Conservation (phyloP, 2,329 filamentous ascomycete species). For the Cadophora malorum region DNA sequence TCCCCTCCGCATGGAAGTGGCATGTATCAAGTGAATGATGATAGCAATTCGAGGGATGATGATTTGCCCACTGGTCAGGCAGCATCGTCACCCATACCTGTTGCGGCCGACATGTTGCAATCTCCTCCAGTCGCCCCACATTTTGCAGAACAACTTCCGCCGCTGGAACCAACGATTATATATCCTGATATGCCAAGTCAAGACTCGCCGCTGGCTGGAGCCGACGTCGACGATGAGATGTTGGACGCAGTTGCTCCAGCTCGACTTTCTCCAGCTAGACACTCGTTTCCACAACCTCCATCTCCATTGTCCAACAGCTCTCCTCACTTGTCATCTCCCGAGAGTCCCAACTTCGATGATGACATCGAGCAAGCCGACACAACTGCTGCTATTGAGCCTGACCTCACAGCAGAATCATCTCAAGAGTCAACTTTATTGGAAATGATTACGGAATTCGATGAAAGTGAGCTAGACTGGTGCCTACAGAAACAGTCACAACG, state of each 20-base stretch:
- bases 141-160: neutral
- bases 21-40: neutral
- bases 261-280: neutral
- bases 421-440: neutral
- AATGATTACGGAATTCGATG: neutral
- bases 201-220: neutral
- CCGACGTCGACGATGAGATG: neutral
- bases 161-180: neutral
- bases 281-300: neutral
- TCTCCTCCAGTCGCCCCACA: neutral
- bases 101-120: neutral
- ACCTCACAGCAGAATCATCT: neutral
- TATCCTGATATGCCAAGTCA: constrained; percentile 13
- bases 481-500: constrained; percentile 24
- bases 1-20: constrained; percentile 30
- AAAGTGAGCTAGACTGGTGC: constrained; percentile 23
- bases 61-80: neutral
- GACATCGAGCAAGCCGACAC: neutral
- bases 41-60: neutral
- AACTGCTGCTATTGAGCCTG: neutral
- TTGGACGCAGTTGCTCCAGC: neutral
- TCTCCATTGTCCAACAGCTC: constrained; percentile 5
- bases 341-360: neutral
- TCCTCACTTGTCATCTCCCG: neutral
- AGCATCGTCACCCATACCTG: too few species aligned